phyloP scores from a whole-genome alignment of 345 rosid species.

The Ceriops decandra region DNA sequence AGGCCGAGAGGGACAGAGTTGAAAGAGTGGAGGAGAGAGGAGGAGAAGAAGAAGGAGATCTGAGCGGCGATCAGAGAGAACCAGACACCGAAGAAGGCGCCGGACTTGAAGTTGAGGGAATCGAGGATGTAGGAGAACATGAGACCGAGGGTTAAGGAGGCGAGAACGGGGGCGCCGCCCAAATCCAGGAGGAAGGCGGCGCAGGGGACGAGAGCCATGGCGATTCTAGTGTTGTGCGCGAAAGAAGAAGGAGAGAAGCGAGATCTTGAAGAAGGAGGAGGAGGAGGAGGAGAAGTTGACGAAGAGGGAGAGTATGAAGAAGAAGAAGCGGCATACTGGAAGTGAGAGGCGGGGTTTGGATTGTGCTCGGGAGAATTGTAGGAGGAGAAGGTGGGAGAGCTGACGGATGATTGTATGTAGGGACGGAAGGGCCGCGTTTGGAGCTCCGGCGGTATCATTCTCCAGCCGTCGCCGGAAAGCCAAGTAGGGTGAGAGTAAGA shows the following conservation, averaged over 20 bases:
- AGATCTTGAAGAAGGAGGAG: conserved; percentile 30
- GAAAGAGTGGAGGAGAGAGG: conserved; percentile 57
- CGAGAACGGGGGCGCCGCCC: conserved; percentile 83
- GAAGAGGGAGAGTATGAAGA: not conserved
- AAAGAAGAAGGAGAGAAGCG: conserved; percentile 83
- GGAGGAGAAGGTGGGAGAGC: conserved; percentile 44
- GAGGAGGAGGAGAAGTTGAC: conserved; percentile 25
- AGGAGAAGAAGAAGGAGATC: conserved; percentile 90
- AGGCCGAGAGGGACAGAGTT: conserved; percentile 56
- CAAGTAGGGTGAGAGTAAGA: too few species aligned
- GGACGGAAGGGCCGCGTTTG: conserved; percentile 86
- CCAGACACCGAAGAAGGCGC: conserved; percentile 88
- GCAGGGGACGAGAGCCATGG: conserved; percentile 74
- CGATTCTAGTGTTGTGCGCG: conserved; percentile 69
- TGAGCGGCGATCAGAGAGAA: conserved; percentile 74
- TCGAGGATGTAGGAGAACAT: conserved; percentile 92
- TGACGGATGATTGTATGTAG: conserved; percentile 39
- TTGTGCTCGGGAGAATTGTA: conserved; percentile 39
- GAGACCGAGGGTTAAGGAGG: conserved; percentile 72
- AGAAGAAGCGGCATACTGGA: conserved; percentile 23
- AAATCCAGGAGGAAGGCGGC: conserved; percentile 94
- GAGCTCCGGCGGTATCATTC: conserved; percentile 91
- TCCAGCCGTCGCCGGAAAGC: conserved; percentile 8
- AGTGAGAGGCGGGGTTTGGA: conserved; percentile 39
- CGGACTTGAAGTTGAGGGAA: conserved; percentile 73